A percentile compares a stretch with the other conserved stretches of the same genome.
These are phyloP conservation scores for Calocera viscosa DNA, from an alignment of 768 basidiomycete genomes.

Conservation along the genomic window DNA sequence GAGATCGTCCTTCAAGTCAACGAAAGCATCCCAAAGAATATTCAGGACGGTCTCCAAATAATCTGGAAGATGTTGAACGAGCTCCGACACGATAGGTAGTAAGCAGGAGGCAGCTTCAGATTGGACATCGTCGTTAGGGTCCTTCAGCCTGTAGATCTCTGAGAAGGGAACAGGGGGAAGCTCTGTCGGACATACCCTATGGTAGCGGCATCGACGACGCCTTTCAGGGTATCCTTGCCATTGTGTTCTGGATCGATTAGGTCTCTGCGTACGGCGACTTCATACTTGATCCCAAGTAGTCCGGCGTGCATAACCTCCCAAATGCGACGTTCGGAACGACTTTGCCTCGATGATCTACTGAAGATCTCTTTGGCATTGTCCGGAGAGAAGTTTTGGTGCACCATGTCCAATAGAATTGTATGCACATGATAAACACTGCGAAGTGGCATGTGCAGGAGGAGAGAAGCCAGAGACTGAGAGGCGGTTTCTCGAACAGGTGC, in stretches of 20 bases:
- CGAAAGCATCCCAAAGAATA: slow-evolving; percentile 82
- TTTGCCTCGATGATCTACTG: not conserved
- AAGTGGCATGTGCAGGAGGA: slow-evolving; percentile 79
- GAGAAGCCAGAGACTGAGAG: slow-evolving; percentile 81
- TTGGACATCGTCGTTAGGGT: slow-evolving; percentile 90
- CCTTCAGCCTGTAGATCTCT: slow-evolving; percentile 49
- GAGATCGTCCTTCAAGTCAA: slow-evolving; percentile 89
- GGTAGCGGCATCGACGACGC: slow-evolving; percentile 81
- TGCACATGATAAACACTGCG: slow-evolving; percentile 70
- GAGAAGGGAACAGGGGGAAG: slow-evolving; percentile 8
- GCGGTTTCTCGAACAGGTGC: slow-evolving; percentile 96
- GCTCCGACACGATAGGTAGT: slow-evolving; percentile 68
- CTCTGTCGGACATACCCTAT: slow-evolving; percentile 51
- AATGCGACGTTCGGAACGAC: slow-evolving; percentile 36
- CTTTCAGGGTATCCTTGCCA: slow-evolving; percentile 49
- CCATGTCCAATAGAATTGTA: slow-evolving; percentile 78
- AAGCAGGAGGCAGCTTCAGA: slow-evolving; percentile 89
- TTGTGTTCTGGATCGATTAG: slow-evolving; percentile 44
- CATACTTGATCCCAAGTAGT: slow-evolving; percentile 90
- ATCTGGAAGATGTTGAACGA: slow-evolving; percentile 63
- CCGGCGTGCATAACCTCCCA: slow-evolving; percentile 99
- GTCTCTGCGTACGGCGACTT: slow-evolving; percentile 86
- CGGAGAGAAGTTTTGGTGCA: slow-evolving; percentile 63
- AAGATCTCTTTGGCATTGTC: slow-evolving; percentile 7
- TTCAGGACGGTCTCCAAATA: slow-evolving; percentile 61